A percentile compares a stretch with the other conserved stretches of the same genome.
Conservation (phyloP, 2,329 filamentous ascomycete species). For the Colletotrichum echinochloae region DNA sequence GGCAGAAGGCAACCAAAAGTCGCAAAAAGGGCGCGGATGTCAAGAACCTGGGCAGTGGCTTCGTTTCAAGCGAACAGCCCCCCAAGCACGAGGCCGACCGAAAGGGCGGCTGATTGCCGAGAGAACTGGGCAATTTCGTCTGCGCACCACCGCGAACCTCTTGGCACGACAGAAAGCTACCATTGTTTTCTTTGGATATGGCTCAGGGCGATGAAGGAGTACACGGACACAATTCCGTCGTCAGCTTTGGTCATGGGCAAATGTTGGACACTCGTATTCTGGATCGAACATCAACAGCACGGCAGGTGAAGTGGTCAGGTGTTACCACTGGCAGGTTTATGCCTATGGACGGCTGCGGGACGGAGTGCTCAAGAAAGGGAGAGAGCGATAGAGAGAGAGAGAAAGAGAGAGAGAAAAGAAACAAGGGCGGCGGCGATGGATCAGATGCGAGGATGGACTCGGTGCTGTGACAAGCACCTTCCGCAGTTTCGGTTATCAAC, state of each 20-base stretch:
- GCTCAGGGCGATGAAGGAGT: not conserved
- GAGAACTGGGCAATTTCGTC: not conserved
- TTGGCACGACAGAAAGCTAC: conserved; percentile 18
- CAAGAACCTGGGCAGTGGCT: conserved; percentile 59
- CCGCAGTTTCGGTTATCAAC: conserved; percentile 14
- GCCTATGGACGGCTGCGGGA: not conserved
- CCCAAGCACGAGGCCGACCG: conserved; percentile 71
- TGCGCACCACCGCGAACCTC: no score
- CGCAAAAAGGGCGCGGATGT: conserved; percentile 63
- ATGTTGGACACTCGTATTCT: conserved; percentile 37
- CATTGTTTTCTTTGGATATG: conserved; percentile 37
- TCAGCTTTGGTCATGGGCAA: conserved; percentile 18
- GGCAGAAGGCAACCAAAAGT: conserved; percentile 70
- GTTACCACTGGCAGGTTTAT: not conserved
- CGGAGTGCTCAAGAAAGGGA: not conserved
- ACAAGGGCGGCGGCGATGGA: not conserved
- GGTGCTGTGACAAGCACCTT: conserved; percentile 19
- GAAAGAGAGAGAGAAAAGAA: no score
- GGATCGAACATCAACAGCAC: conserved; percentile 19
- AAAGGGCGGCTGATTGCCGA: conserved; percentile 67
- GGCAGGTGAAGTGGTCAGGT: not conserved
- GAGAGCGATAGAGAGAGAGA: no score
- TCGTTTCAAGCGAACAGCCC: conserved; percentile 59
- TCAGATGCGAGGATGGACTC: conserved; percentile 18
- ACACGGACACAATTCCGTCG: not conserved